Percentiles rank a stretch among this genome's conserved stretches.
Evolutionary conservation across 2,329 filamentous ascomycete species (phyloP).

Genomic region (Aspergillus neoniger): DNA sequence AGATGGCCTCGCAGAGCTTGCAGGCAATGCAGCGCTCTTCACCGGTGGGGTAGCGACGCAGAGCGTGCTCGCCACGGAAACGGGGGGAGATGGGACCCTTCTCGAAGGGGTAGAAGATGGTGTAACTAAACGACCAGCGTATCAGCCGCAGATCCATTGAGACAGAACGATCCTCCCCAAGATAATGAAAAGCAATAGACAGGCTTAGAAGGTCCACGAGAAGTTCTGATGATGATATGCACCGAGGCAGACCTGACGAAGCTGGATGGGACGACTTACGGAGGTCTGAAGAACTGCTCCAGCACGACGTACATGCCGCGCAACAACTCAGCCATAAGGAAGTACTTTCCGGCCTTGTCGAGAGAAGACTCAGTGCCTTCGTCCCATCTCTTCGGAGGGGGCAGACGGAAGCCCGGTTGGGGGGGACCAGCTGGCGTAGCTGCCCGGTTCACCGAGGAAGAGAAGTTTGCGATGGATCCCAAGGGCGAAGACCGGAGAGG

Average conservation of each 20-base stretch:
- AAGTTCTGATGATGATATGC: background rate
- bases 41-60: conserved; percentile 92
- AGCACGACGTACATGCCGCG: conserved; percentile 97
- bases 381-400: conserved; percentile 74
- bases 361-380: conserved; percentile 74
- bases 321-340: conserved; percentile 92
- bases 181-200: background rate
- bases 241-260: background rate
- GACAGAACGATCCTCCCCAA: background rate
- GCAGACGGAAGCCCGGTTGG: conserved; percentile 77
- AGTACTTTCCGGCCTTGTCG: conserved; percentile 88
- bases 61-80: conserved; percentile 96
- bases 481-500: conserved; percentile 36
- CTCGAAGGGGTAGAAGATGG: conserved; percentile 98
- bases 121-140: conserved; percentile 66
- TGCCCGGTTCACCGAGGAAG: conserved; percentile 61
- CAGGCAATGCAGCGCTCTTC: conserved; percentile 99
- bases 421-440: conserved; percentile 75
- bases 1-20: conserved; percentile 98
- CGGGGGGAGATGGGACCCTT: conserved; percentile 97
- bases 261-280: conserved; percentile 64
- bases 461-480: conserved; percentile 61
- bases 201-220: background rate
- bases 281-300: conserved; percentile 97
- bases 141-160: background rate